Base-by-base conservation (phyloP, 139 green algal species). In the Picochlorum sp. region DNA sequence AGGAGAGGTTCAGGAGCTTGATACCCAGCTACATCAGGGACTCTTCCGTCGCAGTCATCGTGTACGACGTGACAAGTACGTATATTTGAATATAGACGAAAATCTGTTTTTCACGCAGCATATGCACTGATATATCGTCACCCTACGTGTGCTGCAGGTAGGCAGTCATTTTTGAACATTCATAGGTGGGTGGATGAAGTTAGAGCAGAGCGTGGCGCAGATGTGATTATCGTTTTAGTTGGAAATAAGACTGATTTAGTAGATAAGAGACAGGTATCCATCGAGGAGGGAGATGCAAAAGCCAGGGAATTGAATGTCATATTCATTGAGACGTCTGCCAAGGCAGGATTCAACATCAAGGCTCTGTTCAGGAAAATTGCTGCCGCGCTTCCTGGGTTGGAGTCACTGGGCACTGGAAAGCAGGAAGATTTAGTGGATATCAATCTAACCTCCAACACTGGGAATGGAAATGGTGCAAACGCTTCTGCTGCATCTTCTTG, bases 341-440 rank as follows among this genome's bases (percentile, higher is more conserved):
- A 98, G 75, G 94, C 91, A 20, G 94, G 94, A 20, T 96, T 98
- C 75, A 99, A 99, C 76, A 95, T 99, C 75, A 98, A 98, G 83
- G 93, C 93, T 0, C 72, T 98, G 62, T 98, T 98, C 73, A 76
- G 90, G 15, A 98, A 99, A 70, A 96, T 99, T 60, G 94, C 94
- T 16, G 91, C 88, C 9, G 88, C 92, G 3, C 74, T 99, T 50
- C 94, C 94, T 4, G 94, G 94, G 30, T 92, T 98, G 90, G 94
- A 98, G 66, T 76, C 81, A 1, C 49, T 90, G 18, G 78, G 60
- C 7, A 45, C 57, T 2, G 14, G 70, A 20, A 93, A 91, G 69
- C 67, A 67, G 57, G 87, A 93, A 63, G 85, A 96, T 61, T 69
- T 96, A 13, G 89, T 96, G 26, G 88, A 96, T 60, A 88, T 96